These are phyloP conservation scores for Backusella australiensis DNA, from an alignment of 192 early-diverging fungal species.

Conservation along the genomic window DNA sequence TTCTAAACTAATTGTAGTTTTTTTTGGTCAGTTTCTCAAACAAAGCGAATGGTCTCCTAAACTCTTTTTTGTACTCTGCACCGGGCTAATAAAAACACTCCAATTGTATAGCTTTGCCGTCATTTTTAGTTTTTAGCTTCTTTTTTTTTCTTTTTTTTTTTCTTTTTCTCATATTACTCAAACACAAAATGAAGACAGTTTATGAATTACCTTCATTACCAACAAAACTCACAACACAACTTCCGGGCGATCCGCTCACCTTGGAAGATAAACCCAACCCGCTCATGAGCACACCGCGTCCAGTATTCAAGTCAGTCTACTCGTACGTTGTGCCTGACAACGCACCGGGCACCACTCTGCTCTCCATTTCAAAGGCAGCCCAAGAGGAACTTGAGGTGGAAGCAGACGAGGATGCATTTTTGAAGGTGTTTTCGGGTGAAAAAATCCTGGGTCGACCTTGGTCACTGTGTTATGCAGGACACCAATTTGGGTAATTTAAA, in stretches of 20 bases:
- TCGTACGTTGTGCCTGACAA: slow-evolving; percentile 42
- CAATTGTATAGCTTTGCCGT: too few species aligned
- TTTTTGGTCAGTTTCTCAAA: too few species aligned
- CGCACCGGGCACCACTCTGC: slow-evolving; percentile 23
- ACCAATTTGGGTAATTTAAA: slow-evolving; percentile 57
- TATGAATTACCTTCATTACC: slow-evolving; percentile 10
- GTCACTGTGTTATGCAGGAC: slow-evolving; percentile 72
- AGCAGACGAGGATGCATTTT: slow-evolving; percentile 25
- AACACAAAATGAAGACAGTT: background rate
- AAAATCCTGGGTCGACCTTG: slow-evolving; percentile 52
- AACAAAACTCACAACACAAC: background rate
- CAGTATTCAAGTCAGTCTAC: slow-evolving; percentile 43
- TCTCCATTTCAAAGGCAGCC: slow-evolving; percentile 31
- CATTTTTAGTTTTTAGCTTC: background rate
- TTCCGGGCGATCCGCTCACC: slow-evolving; percentile 5
- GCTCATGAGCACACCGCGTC: background rate
- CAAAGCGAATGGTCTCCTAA: too few species aligned
- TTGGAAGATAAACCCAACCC: background rate
- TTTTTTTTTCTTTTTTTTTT: background rate
- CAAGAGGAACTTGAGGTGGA: slow-evolving; percentile 31
- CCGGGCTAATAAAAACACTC: too few species aligned
- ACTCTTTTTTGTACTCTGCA: too few species aligned
- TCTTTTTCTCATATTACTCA: background rate
- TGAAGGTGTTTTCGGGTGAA: slow-evolving; percentile 40
- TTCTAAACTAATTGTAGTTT: too few species aligned